A percentile compares a stretch with the other conserved stretches of the same genome.
Evolutionary conservation across 495 filamentous ascomycete genomes (phyloP).

Genomic region (Apodospora peruviana): DNA sequence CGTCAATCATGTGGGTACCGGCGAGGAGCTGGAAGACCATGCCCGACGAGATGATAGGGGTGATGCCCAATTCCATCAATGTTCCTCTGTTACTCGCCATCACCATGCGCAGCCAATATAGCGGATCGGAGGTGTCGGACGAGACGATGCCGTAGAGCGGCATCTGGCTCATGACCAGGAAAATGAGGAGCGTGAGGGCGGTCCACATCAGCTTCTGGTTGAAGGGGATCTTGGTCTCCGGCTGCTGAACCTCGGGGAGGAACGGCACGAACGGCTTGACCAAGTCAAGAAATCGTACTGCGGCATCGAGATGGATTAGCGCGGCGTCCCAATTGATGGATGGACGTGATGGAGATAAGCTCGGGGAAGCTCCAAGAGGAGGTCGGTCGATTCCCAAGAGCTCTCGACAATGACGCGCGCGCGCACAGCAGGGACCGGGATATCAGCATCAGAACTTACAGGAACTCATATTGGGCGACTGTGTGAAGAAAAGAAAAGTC

Average conservation of each 20-base stretch:
- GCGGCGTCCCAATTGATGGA: slow-evolving; percentile 9
- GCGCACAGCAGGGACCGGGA: slow-evolving; percentile 14
- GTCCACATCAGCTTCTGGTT: slow-evolving; percentile 99
- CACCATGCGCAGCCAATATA: slow-evolving; percentile 99
- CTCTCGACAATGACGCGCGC: slow-evolving; percentile 33
- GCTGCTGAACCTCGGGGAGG: slow-evolving; percentile 96
- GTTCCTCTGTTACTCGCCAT: slow-evolving; percentile 98
- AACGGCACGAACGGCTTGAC: slow-evolving; percentile 99
- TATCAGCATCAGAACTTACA: slow-evolving; percentile 38
- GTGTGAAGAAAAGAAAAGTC: slow-evolving; percentile 30
- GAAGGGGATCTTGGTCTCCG: slow-evolving; percentile 94
- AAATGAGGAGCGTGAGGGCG: slow-evolving; percentile 91
- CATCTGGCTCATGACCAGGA: slow-evolving; percentile 99
- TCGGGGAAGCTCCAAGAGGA: slow-evolving; percentile 4
- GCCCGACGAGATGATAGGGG: slow-evolving; percentile 97
- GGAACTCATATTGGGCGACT: slow-evolving; percentile 51
- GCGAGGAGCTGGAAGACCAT: slow-evolving; percentile 99
- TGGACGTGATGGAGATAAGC: slow-evolving; percentile 19
- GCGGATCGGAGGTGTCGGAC: slow-evolving; percentile 91
- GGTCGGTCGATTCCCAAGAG: slow-evolving; percentile 20
- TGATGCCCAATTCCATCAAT: slow-evolving; percentile 98
- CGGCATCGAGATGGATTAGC: slow-evolving; percentile 25
- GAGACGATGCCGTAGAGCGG: slow-evolving; percentile 94
- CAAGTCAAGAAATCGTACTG: slow-evolving; percentile 98
- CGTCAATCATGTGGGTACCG: slow-evolving; percentile 98